These are phyloP conservation scores for Linnemannia elongata DNA, from an alignment of 192 early-diverging fungal genomes.

Conservation along the genomic window DNA sequence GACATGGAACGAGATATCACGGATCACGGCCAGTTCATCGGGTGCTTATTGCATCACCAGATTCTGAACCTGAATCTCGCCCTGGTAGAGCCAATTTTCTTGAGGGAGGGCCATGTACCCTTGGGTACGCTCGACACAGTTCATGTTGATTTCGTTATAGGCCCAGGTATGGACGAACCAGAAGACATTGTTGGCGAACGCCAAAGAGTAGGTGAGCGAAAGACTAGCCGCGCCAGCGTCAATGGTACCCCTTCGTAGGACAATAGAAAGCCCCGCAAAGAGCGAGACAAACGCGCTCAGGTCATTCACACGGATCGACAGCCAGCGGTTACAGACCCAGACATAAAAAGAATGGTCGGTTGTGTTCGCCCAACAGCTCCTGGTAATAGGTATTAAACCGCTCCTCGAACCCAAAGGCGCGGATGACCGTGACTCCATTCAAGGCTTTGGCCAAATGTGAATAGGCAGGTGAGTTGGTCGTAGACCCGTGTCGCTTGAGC, in stretches of 20 bases:
- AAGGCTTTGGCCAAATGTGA: slow-evolving; percentile 86
- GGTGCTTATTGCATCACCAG: slow-evolving; percentile 79
- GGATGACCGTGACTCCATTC: slow-evolving; percentile 81
- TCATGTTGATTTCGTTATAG: slow-evolving; percentile 86
- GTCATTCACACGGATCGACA: slow-evolving; percentile 80
- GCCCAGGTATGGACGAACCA: slow-evolving; percentile 83
- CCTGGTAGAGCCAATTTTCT: slow-evolving; percentile 78
- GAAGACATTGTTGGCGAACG: slow-evolving; percentile 80
- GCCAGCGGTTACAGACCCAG: slow-evolving; percentile 86
- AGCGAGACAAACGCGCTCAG: slow-evolving; percentile 78
- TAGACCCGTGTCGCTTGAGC: slow-evolving; percentile 84
- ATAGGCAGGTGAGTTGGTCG: slow-evolving; percentile 65
- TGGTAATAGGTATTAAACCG: slow-evolving; percentile 73
- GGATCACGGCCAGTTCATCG: slow-evolving; percentile 73
- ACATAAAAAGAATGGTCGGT: slow-evolving; percentile 82
- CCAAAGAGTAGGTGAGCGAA: slow-evolving; percentile 81
- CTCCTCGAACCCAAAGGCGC: slow-evolving; percentile 80
- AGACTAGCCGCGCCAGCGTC: slow-evolving; percentile 90
- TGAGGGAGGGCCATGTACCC: slow-evolving; percentile 85
- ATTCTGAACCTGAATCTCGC: slow-evolving; percentile 72
- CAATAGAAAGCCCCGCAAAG: slow-evolving; percentile 74
- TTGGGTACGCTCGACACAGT: slow-evolving; percentile 84
- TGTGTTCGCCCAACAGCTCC: slow-evolving; percentile 75
- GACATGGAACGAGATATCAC: slow-evolving; percentile 69
- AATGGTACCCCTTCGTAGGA: slow-evolving; percentile 60